These are phyloP conservation scores for Brassica cretica DNA, from an alignment of 345 rosid species.

Conservation along the genomic window DNA sequence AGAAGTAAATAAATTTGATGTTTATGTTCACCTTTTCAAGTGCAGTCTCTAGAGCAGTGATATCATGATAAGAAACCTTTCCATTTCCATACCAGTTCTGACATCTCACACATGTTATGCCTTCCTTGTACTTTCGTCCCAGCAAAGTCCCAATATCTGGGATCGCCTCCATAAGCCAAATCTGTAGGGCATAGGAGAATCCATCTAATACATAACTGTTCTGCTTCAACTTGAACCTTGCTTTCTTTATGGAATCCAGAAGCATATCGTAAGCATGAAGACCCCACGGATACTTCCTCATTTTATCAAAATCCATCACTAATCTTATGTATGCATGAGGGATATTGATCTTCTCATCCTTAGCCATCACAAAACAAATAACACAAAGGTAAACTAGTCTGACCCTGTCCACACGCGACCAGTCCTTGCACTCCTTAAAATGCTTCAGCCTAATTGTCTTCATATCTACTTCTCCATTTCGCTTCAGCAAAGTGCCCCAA, in stretches of 20 bases:
- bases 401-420: not conserved
- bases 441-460: not conserved
- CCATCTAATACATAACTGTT: too few species aligned
- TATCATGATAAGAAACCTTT: too few species aligned
- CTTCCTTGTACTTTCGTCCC: too few species aligned
- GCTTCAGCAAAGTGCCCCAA: not conserved
- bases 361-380: not conserved
- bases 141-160: too few species aligned
- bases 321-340: not conserved
- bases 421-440: not conserved
- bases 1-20: too few species aligned
- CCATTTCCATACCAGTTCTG: too few species aligned
- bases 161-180: too few species aligned
- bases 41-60: too few species aligned
- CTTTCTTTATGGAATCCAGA: not conserved
- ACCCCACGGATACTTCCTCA: not conserved
- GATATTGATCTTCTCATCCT: not conserved
- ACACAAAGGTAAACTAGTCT: not conserved
- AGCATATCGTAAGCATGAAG: not conserved
- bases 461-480: not conserved
- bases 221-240: too few species aligned
- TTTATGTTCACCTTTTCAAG: too few species aligned
- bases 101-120: too few species aligned
- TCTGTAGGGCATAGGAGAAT: too few species aligned
- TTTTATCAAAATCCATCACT: not conserved